A percentile compares a stretch with the other conserved stretches of the same genome.
phyloP scores from a whole-genome alignment of 75 land plant genomes.

The Sequoiadendron giganteum region DNA sequence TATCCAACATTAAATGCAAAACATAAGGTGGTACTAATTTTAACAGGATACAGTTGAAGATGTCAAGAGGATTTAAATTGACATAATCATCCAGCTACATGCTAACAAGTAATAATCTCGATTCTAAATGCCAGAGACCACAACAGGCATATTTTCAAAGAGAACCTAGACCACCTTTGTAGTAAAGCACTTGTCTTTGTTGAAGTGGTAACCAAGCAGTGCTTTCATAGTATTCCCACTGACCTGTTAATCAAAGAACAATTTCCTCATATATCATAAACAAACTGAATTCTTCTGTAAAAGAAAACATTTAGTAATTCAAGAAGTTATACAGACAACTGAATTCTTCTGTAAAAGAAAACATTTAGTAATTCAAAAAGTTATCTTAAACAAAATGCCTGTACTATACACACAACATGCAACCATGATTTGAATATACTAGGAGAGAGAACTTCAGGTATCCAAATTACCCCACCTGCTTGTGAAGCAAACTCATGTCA shows the following conservation, averaged over 20 bases:
- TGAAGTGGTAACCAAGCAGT: not conserved
- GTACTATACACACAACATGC: not conserved
- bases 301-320: too few species aligned
- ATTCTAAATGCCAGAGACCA: not conserved
- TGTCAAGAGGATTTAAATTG: not conserved
- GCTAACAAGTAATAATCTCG: not conserved
- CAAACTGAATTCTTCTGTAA: too few species aligned
- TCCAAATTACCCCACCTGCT: not conserved
- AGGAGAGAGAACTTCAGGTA: not conserved
- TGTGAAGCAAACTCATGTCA: not conserved
- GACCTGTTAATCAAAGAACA: not conserved
- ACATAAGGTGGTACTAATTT: not conserved
- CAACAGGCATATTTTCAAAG: not conserved
- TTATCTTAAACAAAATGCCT: not conserved
- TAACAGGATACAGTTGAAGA: not conserved
- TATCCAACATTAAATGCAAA: not conserved
- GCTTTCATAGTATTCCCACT: not conserved
- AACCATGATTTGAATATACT: not conserved
- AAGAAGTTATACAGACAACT: too few species aligned
- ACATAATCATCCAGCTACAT: not conserved
- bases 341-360: not conserved
- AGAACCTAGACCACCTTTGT: not conserved
- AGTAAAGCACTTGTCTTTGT: not conserved
- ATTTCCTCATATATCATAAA: not conserved
- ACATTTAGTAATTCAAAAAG: not conserved